Conservation (phyloP, 305 asterid genomes). For the Lippia alba region DNA sequence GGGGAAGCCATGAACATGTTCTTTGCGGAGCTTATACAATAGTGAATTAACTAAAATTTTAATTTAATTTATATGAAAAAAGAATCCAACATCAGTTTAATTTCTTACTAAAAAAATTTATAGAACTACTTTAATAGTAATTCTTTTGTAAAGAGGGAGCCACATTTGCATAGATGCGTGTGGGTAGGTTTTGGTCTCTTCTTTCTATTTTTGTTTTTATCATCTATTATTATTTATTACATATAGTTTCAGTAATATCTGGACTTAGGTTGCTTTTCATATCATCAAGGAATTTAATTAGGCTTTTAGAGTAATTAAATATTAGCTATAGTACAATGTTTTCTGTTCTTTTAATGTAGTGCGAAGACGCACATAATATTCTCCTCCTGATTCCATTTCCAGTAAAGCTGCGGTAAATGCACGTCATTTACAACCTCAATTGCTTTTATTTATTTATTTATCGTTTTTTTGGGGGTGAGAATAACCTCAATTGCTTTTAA, state of each 20-base stretch:
- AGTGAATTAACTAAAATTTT: too few relatives aligned
- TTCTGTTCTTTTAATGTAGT: slow-evolving; percentile 35
- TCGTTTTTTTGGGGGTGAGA: too few relatives aligned
- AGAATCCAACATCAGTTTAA: too few relatives aligned
- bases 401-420: background rate
- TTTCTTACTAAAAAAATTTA: too few relatives aligned
- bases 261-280: slow-evolving; percentile 34
- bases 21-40: too few relatives aligned
- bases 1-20: too few relatives aligned
- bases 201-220: slow-evolving; percentile 48
- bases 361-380: slow-evolving; percentile 12
- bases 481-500: too few relatives aligned
- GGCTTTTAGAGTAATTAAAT: slow-evolving; percentile 32
- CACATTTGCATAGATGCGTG: slow-evolving; percentile 47
- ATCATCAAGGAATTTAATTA: slow-evolving; percentile 35
- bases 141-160: slow-evolving; percentile 51
- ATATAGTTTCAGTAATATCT: slow-evolving; percentile 25
- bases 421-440: too few relatives aligned
- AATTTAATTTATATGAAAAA: too few relatives aligned
- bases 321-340: slow-evolving; percentile 32
- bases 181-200: slow-evolving; percentile 51
- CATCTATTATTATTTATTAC: background rate
- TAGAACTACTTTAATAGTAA: slow-evolving; percentile 25
- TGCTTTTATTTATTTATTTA: too few relatives aligned
- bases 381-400: background rate